Evolutionary conservation across 345 rosid species (phyloP).

Genomic region (Camelina laxa): DNA sequence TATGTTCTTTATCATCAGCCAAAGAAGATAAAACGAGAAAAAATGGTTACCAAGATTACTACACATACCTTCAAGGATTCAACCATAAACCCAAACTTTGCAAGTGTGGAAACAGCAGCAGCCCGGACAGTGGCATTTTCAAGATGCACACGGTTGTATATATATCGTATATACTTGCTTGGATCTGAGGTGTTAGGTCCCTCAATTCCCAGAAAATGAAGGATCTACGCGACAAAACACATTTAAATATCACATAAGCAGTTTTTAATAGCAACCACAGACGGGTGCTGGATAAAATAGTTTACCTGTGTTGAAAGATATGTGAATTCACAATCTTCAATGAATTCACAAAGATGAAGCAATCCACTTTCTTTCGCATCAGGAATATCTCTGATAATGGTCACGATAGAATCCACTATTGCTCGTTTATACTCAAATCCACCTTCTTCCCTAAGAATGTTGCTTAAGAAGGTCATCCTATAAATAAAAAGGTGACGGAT

Average conservation of each 20-base stretch:
- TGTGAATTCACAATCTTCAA: slow-evolving; percentile 99
- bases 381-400: slow-evolving; percentile 97
- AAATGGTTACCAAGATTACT: slow-evolving; percentile 1
- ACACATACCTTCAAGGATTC: slow-evolving; percentile 85
- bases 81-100: slow-evolving; percentile 94
- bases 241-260: neutral
- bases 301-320: slow-evolving; percentile 96
- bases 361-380: slow-evolving; percentile 96
- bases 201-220: slow-evolving; percentile 95
- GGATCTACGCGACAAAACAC: slow-evolving; percentile 59
- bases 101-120: slow-evolving; percentile 92
- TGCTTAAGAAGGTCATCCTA: slow-evolving; percentile 99
- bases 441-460: slow-evolving; percentile 98
- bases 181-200: slow-evolving; percentile 98
- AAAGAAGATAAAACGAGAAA: neutral
- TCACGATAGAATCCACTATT: slow-evolving; percentile 95
- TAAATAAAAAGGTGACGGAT: slow-evolving; percentile 38
- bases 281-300: slow-evolving; percentile 16
- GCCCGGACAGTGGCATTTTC: slow-evolving; percentile 99
- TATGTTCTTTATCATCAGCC: slow-evolving; percentile 2
- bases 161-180: slow-evolving; percentile 92
- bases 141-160: slow-evolving; percentile 96
- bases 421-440: slow-evolving; percentile 99
- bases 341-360: slow-evolving; percentile 98
- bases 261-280: slow-evolving; percentile 17